A percentile compares a stretch with the other conserved stretches of the same genome.
Conservation (phyloP, 2,329 filamentous ascomycete species). For the Curvularia lunata region DNA sequence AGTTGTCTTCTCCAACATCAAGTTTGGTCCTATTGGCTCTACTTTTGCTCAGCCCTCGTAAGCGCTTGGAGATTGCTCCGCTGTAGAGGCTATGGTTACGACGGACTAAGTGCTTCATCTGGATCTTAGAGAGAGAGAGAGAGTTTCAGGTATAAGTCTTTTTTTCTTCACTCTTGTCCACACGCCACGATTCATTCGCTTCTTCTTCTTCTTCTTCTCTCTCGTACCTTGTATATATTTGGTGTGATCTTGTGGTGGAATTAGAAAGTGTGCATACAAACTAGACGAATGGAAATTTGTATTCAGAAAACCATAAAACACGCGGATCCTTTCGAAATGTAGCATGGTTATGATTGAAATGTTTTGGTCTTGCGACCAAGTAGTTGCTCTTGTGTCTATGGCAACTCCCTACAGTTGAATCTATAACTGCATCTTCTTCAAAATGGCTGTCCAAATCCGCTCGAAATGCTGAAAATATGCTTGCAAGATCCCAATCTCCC, state of each 20-base stretch:
- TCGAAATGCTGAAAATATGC: background rate
- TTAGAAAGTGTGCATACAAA: slow-evolving; percentile 18
- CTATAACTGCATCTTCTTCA: background rate
- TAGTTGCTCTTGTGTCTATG: background rate
- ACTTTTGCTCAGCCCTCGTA: slow-evolving; percentile 46
- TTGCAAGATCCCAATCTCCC: background rate
- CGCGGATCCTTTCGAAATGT: background rate
- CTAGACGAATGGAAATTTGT: slow-evolving; percentile 18
- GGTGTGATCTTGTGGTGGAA: background rate
- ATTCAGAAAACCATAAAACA: slow-evolving; percentile 7
- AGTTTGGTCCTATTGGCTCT: slow-evolving; percentile 50
- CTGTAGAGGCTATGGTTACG: background rate
- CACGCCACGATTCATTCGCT: slow-evolving; percentile 12
- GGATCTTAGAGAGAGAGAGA: slow-evolving; percentile 3
- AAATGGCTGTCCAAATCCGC: background rate
- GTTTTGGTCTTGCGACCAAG: background rate
- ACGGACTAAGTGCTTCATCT: background rate
- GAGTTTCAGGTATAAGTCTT: background rate
- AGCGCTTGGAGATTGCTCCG: slow-evolving; percentile 1
- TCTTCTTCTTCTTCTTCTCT: slow-evolving; percentile 10
- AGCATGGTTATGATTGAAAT: background rate
- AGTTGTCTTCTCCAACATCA: slow-evolving; percentile 51
- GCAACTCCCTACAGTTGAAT: background rate
- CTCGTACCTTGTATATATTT: slow-evolving; percentile 21
- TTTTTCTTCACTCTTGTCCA: background rate